Base-by-base conservation (phyloP, 2,329 filamentous ascomycete species). In the Cephalotrichum gorgonifer region DNA sequence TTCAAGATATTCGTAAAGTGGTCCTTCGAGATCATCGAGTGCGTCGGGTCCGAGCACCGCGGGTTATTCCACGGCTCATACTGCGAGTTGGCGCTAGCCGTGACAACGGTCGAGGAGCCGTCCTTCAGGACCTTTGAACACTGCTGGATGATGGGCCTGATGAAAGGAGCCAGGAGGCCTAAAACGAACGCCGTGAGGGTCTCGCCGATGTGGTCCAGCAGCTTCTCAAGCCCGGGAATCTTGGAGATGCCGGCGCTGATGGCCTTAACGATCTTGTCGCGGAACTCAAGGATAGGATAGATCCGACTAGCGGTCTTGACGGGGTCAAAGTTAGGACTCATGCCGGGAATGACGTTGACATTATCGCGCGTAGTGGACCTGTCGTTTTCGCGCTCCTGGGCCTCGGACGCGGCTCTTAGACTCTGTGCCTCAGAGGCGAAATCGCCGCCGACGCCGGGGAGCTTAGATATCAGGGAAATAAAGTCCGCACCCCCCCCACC, bases 151-250 rank as follows among this genome's bases (percentile, higher is more conserved):
- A 98, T 85, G 11, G 93, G 93, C 50, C 89, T 81, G 53, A 98
- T 78, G 64, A 94, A 97, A 0, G 93, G 93, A 1, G 93, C 88
- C 17, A 98, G 75, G 1, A 98, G 77, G 6, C 89, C 90, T 53
- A 98, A 77, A 46, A 98, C 80, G 62, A 97, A 97, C 6, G 95
- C 76, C 0, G 91, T 95, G 38, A 98, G 73, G 2, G 86, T 91
- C 69, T 98, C 93, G 50, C 86, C 88, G 58, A 98, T 95, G 58
- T 88, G 91, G 54, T 97, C 91, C 22, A 97, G 81, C n/a, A 96
- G 72, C 53, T 83, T 76, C 66, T 95, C 88, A 4, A 98, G 74
- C 1, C 91, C 91, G 0, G 93, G 93, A 35, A 98, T 85, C 70
- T 94, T 96, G 58, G 89, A 82, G 55, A 97, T 88, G 47, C 89